phyloP scores from a whole-genome alignment of 106 monocot genomes.

The Dendrobium huoshanense region DNA sequence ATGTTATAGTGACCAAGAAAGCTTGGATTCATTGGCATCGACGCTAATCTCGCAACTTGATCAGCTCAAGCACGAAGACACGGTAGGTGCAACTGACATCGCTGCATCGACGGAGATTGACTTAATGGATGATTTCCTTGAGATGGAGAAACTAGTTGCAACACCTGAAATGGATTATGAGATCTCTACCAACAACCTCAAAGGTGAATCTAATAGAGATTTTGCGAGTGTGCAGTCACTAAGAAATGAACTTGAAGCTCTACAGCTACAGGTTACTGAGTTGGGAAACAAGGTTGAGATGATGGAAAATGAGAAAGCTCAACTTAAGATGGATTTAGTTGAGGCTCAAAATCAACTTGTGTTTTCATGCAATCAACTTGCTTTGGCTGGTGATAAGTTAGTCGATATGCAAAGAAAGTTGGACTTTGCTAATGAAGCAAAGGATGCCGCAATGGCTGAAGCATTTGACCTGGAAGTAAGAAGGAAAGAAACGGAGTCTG shows the following conservation, averaged over 20 bases:
- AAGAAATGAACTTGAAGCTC: constrained; percentile 22
- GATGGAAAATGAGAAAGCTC: constrained; percentile 50
- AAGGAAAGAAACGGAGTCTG: constrained; percentile 14
- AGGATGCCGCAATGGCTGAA: constrained; percentile 22
- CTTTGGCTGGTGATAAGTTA: constrained; percentile 34
- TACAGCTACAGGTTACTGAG: constrained; percentile 18
- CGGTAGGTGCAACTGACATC: constrained; percentile 14
- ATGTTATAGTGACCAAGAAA: constrained; percentile 38
- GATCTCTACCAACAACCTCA: constrained; percentile 9
- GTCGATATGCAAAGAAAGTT: constrained; percentile 32
- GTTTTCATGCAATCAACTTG: constrained; percentile 18
- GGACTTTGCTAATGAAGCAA: constrained; percentile 26
- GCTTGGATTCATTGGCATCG: constrained; percentile 63
- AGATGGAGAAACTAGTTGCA: constrained; percentile 79
- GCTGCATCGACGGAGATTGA: constrained; percentile 39
- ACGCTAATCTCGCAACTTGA: constrained; percentile 71
- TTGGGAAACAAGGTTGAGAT: constrained; percentile 45
- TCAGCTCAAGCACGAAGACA: constrained; percentile 54
- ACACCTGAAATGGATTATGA: constrained; percentile 22
- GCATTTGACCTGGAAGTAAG: constrained; percentile 13
- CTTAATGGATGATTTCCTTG: constrained; percentile 92
- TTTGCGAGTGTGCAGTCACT: constrained; percentile 6
- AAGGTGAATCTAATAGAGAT: constrained; percentile 19
- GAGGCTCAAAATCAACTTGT: constrained; percentile 33
- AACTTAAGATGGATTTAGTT: constrained; percentile 38